Base-by-base conservation (phyloP, 257 asterid species). In the Solanum chaucha region DNA sequence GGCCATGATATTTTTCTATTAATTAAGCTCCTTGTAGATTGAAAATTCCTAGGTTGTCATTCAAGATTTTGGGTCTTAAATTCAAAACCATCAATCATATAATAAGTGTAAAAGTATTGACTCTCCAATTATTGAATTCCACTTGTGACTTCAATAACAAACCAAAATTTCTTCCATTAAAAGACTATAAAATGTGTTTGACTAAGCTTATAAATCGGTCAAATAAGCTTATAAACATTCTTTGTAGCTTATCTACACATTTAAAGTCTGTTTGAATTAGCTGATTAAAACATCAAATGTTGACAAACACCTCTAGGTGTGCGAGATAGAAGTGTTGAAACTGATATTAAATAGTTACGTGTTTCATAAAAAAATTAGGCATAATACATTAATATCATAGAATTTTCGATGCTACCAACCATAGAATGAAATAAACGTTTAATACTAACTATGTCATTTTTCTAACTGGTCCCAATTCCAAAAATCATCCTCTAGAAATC, bases 371-470 rank as follows among this genome's bases (percentile, higher is more conserved):
- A 35, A 36, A 9, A 36, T 36, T 36, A 36, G 40, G 40, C 40
- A 36, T 6, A 36, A 36, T 36, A 36, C 40, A 36, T 6, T 7
- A 36, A 38, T 38, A 38, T 38, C 10, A 36, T 35, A 35, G 36
- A 35, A 35, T 6, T 46, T 46, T 46, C 7, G 19, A 1, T 46
- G 0, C 2, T 48, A 14, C 0, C 22, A 48, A 48, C 0, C 0
- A 48, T 48, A 48, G 20, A 46, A 48, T 48, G 8, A 15, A 14
- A 48, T 48, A 48, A 48, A 48, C 59, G 20, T 48, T 14, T 48
- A 48, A 1, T 48, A 14, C 20, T 15, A 5, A 14, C 20, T 15
- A 5, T 51, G n/a, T 2, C 9, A 51, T 51, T 51, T 51, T 17
- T 51, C 10, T 55, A 55, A 19, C 10, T 19, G 4, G 64, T 55